Conservation (phyloP, 495 filamentous ascomycete genomes). For the Talaromyces proteolyticus region DNA sequence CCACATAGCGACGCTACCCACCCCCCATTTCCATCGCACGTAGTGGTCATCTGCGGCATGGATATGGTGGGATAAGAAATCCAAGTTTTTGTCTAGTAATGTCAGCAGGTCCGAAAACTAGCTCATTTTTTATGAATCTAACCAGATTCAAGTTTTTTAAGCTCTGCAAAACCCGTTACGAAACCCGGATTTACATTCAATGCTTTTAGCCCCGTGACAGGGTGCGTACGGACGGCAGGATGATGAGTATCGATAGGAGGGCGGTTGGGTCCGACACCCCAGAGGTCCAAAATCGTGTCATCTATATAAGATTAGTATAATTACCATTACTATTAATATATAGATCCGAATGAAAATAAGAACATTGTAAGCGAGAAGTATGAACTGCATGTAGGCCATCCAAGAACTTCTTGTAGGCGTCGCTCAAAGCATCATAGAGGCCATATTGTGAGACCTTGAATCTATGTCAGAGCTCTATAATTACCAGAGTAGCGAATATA, state of each 20-base stretch:
- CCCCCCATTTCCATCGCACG: constrained; percentile 49
- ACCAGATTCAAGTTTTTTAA: constrained; percentile 45
- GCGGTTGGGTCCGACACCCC: constrained; percentile 40
- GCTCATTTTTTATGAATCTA: background rate
- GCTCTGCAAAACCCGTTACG: constrained; percentile 46
- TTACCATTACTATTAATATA: no score
- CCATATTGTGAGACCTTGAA: constrained; percentile 39
- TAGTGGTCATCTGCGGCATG: constrained; percentile 49
- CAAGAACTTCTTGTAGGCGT: constrained; percentile 38
- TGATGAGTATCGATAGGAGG: constrained; percentile 49
- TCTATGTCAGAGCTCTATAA: no score
- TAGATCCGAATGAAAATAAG: background rate
- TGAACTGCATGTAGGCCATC: constrained; percentile 45
- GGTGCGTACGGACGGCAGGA: constrained; percentile 48
- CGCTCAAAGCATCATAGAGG: constrained; percentile 43
- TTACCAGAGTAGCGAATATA: background rate
- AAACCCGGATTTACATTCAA: constrained; percentile 46
- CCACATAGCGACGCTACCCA: constrained; percentile 50
- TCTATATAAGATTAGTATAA: constrained; percentile 9
- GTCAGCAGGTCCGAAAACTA: background rate
- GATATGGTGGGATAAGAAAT: constrained; percentile 45
- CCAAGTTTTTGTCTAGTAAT: constrained; percentile 35
- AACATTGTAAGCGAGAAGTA: constrained; percentile 40
- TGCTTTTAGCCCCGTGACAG: constrained; percentile 46
- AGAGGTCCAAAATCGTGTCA: constrained; percentile 36